Percentiles rank a stretch among this genome's conserved stretches.
These are phyloP conservation scores for Fusarium sp. DNA, from an alignment of 2,329 filamentous ascomycete genomes.

Conservation along the genomic window DNA sequence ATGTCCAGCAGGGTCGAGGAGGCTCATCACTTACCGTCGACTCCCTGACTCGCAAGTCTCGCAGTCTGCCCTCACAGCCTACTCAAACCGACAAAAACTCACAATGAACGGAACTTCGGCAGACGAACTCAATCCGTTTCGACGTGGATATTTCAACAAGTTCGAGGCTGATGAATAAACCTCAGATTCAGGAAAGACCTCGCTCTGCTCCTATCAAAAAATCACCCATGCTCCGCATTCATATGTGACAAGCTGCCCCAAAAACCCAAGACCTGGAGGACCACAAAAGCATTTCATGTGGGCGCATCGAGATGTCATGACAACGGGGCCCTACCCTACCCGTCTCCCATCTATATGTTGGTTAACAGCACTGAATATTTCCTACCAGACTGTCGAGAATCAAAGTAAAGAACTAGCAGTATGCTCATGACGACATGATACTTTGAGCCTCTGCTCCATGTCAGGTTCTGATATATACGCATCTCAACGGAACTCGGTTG, in stretches of 20 bases:
- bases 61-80: conserved; percentile 51
- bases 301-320: conserved; percentile 32
- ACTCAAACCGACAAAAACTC: conserved; percentile 45
- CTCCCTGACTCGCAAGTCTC: conserved; percentile 68
- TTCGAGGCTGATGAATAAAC: conserved; percentile 54
- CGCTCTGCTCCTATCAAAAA: conserved; percentile 38
- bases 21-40: conserved; percentile 85
- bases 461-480: neutral
- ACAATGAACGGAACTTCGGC: conserved; percentile 58
- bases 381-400: conserved; percentile 18
- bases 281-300: conserved; percentile 26
- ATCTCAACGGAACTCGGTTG: conserved; percentile 77
- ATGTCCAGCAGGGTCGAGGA: conserved; percentile 74
- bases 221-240: conserved; percentile 36
- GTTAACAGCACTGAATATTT: conserved; percentile 26
- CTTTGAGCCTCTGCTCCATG: conserved; percentile 7
- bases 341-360: conserved; percentile 40
- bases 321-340: conserved; percentile 31
- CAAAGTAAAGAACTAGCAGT: conserved; percentile 11
- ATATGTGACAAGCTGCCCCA: conserved; percentile 28
- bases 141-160: conserved; percentile 65
- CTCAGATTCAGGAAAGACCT: conserved; percentile 34
- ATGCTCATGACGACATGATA: conserved; percentile 3
- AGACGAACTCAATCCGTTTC: conserved; percentile 69
- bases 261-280: conserved; percentile 30